Evolutionary conservation across 192 early-diverging fungal genomes (phyloP).

Genomic region (Podochytrium sp.): DNA sequence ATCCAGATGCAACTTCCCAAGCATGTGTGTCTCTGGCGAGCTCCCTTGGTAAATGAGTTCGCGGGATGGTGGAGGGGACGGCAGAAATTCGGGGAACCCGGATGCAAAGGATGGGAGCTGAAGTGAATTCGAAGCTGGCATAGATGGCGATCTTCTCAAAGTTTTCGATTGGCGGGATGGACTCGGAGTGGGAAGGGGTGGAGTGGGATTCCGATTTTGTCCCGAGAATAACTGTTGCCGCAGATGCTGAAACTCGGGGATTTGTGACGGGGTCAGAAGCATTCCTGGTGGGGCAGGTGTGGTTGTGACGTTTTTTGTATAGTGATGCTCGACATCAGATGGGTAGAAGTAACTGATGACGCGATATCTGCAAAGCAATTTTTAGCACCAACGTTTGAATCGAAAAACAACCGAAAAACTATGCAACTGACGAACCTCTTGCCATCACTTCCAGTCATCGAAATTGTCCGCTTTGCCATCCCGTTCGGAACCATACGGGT

Average conservation of each 20-base stretch:
- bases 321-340: neutral
- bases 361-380: neutral
- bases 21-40: too few species aligned
- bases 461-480: neutral
- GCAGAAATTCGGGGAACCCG: too few species aligned
- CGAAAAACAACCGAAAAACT: neutral
- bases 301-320: neutral
- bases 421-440: neutral
- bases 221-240: neutral
- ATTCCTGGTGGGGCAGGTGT: neutral
- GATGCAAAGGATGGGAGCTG: too few species aligned
- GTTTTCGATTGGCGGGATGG: too few species aligned
- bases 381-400: neutral
- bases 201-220: too few species aligned
- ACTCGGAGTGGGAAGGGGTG: too few species aligned
- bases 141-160: too few species aligned
- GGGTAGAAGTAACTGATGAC: conserved; percentile 11
- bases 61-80: too few species aligned
- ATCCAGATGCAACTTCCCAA: neutral
- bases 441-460: too few species aligned
- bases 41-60: too few species aligned
- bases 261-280: neutral
- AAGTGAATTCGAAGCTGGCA: too few species aligned
- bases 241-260: conserved; percentile 8
- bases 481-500: neutral